Evolutionary conservation across 225 moss, liverwort and hornwort genomes (phyloP), one percentile per base, ranked within the genome.

Genomic region (Anthoceros angustus): DNA sequence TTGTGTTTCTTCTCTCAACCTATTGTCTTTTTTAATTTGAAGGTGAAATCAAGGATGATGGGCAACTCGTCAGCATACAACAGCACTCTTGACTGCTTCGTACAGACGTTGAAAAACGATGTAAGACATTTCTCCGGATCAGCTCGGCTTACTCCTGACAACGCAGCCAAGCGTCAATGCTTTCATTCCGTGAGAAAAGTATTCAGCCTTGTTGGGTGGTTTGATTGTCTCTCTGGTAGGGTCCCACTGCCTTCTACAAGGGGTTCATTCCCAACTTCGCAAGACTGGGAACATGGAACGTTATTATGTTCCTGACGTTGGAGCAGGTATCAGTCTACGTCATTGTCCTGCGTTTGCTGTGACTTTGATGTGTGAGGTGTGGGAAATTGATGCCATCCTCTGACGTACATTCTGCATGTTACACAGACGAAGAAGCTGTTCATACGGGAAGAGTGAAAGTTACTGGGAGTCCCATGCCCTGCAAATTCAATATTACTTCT

Each of bases 21-120:
- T n/a, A n/a, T n/a, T n/a, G n/a, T n/a, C n/a, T n/a, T n/a, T n/a
- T n/a, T n/a, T n/a, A n/a, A n/a, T 26, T 23, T 84, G 78, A 82
- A 98, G 98, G 98, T 98, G 62, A 98, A 98, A 74, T 98, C 98
- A 50, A 83, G 98, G 77, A 75, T 83, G 64, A 89, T 98, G 91
- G 89, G 89, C 74, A 86, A 87, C 71, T 75, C 86, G 9, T 69
- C 72, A 42, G 80, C 73, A 43, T 98, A 98, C 67, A 87, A 79
- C 62, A 87, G 98, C 71, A 98, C 98, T 38, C 40, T 98, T 32
- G 92, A 98, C 66, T 98, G 98, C 66, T 98, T 98, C 48, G 77
- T 89, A 63, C 88, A 98, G 72, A 98, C 98, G 18, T 92, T 98
- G 69, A 89, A 78, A 81, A 86, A 92, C 76, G 98, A 98, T 74